These are phyloP conservation scores for Metschnikowia aberdeeniae DNA, from an alignment of 805 yeast species.

Conservation along the genomic window DNA sequence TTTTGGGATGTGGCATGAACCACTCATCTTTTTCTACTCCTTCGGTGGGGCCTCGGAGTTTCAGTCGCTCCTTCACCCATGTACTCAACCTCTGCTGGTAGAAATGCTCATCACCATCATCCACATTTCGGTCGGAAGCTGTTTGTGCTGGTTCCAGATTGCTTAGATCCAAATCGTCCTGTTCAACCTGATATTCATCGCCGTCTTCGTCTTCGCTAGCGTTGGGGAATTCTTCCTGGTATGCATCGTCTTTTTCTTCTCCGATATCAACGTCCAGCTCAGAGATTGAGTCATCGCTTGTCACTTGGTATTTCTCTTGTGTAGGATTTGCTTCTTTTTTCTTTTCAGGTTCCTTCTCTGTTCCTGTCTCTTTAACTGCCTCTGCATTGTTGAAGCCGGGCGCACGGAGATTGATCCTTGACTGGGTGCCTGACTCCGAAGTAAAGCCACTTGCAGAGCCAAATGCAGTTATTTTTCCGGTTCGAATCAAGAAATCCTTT, in stretches of 20 bases:
- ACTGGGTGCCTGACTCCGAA: constrained; percentile 13
- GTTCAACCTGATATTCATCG: neutral
- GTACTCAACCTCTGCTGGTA: constrained; percentile 56
- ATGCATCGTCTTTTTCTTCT: neutral
- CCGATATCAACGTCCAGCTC: neutral
- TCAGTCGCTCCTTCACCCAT: constrained; percentile 58
- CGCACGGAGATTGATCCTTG: constrained; percentile 44
- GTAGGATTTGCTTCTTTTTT: neutral
- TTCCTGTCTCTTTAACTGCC: neutral
- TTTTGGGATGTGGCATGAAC: constrained; percentile 70
- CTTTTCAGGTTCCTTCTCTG: too few relatives aligned
- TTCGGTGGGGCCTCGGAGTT: constrained; percentile 25
- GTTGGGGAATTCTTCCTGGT: neutral
- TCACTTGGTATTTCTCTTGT: neutral
- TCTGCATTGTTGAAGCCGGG: constrained; percentile 42
- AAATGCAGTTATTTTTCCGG: constrained; percentile 93
- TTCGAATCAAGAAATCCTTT: constrained; percentile 75
- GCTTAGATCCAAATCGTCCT: neutral
- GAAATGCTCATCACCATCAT: constrained; percentile 75
- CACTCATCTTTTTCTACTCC: constrained; percentile 46
- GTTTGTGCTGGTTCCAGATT: neutral
- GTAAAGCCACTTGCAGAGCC: constrained; percentile 62
- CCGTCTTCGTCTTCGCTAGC: neutral
- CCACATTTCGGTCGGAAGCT: constrained; percentile 38
- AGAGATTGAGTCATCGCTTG: too few relatives aligned